Evolutionary conservation across 768 basidiomycete species (phyloP), one percentile per base, ranked within the genome.

Genomic region (Gautieria morchelliformis): DNA sequence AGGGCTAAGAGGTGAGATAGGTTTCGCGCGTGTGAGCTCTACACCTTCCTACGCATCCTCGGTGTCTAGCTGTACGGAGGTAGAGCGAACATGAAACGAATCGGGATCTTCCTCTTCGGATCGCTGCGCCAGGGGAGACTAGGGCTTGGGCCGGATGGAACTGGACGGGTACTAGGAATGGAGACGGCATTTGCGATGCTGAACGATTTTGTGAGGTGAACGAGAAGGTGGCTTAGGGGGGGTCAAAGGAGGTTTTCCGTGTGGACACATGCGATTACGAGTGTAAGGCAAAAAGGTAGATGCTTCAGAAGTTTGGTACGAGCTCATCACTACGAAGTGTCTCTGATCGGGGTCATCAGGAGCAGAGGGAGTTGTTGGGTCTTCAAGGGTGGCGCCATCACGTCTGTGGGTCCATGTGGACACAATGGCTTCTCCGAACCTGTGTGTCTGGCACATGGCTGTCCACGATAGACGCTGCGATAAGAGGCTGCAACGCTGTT

Each of bases 1-100:
- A 45, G 65, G 44, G 45, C 64, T 60, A 20, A 59, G 52, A 3
- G 27, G 48, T 22, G 27, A 42, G 47, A 58, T 60, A 12, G 75
- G 74, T 83, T 68, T 63, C 87, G 90, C 88, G 59, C 95, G 79
- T 27, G 94, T 98, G 39, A 92, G 83, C 71, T 98, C 95, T 7
- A 95, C 78, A 39, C 95, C 95, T 62, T 95, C 93, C 63, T 92
- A 87, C 39, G 97, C 94, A n/a, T 95, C 95, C 44, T 79, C 79
- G 10, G 79, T 72, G 50, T 97, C 92, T n/a, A 98, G 77, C 61
- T 89, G 81, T 0, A 93, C 95, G 67, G 97, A 94, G 0, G 89
- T 91, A 59, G 78, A 85, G 41, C 91, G 80, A 7, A 94, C 87
- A 68, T 89, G 85, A 63, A 88, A 88, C 7, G 85, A 79, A 66